Evolutionary conservation across 1,284 basidiomycete species (phyloP), one percentile per base, ranked within the genome.

Genomic region (Vanrija pseudolonga): DNA sequence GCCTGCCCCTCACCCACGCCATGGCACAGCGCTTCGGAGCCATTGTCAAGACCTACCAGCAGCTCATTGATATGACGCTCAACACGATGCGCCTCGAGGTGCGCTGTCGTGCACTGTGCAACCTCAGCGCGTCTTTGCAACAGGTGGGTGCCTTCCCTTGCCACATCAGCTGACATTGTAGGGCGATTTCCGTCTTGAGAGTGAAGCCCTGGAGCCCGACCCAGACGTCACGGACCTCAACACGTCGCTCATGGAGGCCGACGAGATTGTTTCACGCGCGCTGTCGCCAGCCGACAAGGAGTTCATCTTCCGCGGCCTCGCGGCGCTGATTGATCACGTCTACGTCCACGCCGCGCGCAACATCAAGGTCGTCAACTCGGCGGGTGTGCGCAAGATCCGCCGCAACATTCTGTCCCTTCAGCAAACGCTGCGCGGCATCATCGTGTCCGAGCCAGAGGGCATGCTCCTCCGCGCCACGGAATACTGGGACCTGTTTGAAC

Each of bases 341-440:
- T 78, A 98, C 50, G 85, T 98, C 56, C 80, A 81, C 12, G 84
- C 87, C 57, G 89, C 90, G 24, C 83, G 84, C 20, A 78, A 83
- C 53, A 82, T 98, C 55, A 84, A 83, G 22, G 72, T 82, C 15
- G 85, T 86, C 14, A 98, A 93, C 64, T 71, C 78, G 0, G 83
- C 85, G 52, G 95, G 95, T 0, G 84, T 93, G 59, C 84, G 85
- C 67, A 97, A 97, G 78, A 88, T 98, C 71, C 78, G 86, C 64
- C 84, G 93, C 42, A 96, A 97, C 74, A 88, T 97, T 44, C 80
- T 93, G 22, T 89, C 94, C 14, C 80, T 98, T 22, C 93, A 96
- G 71, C 95, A 98, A 72, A 89, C 90, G 64, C 82, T 97, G 63
- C 90, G 91, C 68, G 86, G 87, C 9, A 83, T 94, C 50, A 82